Evolutionary conservation across 176 grass and related monocot species (phyloP).

Genomic region (Carex myosuroides): DNA sequence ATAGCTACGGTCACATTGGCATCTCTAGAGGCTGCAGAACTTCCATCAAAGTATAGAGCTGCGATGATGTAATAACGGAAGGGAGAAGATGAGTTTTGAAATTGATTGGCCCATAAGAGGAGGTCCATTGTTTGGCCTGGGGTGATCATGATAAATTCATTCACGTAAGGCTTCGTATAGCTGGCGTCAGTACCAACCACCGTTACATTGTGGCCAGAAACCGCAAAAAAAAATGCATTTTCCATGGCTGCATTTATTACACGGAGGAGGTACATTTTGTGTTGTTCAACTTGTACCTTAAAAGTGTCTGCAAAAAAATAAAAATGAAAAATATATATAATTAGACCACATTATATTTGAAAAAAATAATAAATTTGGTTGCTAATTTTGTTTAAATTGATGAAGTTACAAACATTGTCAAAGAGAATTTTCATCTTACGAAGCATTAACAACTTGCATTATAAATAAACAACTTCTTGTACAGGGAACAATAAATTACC

Average conservation of each 20-base stretch:
- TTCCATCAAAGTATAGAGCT: not conserved
- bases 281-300: conserved; percentile 28
- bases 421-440: not conserved
- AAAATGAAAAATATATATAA: not conserved
- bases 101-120: not conserved
- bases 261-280: conserved; percentile 38
- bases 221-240: conserved; percentile 34
- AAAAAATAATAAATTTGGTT: not conserved
- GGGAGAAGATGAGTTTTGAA: conserved; percentile 18
- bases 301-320: conserved; percentile 9
- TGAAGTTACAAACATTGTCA: not conserved
- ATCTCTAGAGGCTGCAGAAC: not conserved
- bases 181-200: conserved; percentile 51
- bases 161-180: conserved; percentile 39
- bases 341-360: not conserved
- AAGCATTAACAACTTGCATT: not conserved
- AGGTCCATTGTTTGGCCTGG: conserved; percentile 37
- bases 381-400: not conserved
- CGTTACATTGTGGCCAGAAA: conserved; percentile 50
- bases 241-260: conserved; percentile 40
- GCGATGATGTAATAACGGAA: conserved; percentile 30
- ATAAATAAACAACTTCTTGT: not conserved
- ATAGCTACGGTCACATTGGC: not conserved
- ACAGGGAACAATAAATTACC: not conserved
- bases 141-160: conserved; percentile 25